Conservation (phyloP, 129 eudicot species). For the Saposhnikovia divaricata region DNA sequence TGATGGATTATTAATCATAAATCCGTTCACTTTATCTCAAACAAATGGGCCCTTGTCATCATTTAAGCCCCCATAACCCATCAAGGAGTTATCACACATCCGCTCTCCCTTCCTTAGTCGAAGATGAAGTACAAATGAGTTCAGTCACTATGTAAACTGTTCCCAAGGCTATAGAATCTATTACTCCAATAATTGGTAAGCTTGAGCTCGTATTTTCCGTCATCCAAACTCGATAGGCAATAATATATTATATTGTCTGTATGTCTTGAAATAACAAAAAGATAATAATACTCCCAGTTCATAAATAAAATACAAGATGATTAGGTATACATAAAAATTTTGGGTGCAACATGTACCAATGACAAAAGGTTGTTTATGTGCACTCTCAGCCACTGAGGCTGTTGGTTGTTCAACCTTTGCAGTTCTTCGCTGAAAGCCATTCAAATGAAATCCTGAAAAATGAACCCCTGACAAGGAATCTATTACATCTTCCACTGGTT, state of each 20-base stretch:
- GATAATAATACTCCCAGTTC: neutral
- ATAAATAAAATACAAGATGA: neutral
- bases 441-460: slow-evolving; percentile 90
- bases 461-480: slow-evolving; percentile 88
- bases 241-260: neutral
- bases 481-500: slow-evolving; percentile 67
- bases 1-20: neutral
- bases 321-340: neutral
- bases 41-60: too few species aligned
- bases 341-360: slow-evolving; percentile 52
- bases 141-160: neutral
- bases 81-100: neutral
- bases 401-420: slow-evolving; percentile 52
- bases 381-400: slow-evolving; percentile 50
- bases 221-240: neutral
- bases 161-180: neutral
- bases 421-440: slow-evolving; percentile 41
- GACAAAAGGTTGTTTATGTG: slow-evolving; percentile 81
- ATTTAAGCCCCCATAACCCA: neutral
- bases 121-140: neutral
- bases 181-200: neutral
- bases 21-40: too few species aligned
- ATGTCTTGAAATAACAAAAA: neutral
- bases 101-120: neutral
- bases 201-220: neutral